These are phyloP conservation scores for Coemansia sp. DNA, from an alignment of 192 early-diverging fungal species.

Conservation along the genomic window DNA sequence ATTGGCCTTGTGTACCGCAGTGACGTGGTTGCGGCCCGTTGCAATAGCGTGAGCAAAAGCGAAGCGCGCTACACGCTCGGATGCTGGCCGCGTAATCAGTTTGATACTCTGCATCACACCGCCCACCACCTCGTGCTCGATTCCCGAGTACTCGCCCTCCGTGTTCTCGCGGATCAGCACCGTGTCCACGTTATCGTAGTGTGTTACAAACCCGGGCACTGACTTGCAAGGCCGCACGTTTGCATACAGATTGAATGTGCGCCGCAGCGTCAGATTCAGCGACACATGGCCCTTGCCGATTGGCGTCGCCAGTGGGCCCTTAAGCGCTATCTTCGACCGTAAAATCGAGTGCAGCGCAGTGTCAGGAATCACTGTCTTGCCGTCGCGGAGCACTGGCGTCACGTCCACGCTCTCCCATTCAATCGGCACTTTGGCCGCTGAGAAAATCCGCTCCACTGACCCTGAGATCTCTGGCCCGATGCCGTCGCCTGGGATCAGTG, in stretches of 20 bases:
- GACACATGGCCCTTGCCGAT: constrained; percentile 99
- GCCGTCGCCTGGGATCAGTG: constrained; percentile 96
- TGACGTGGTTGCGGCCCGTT: constrained; percentile 89
- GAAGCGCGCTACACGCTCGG: constrained; percentile 86
- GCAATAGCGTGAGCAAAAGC: constrained; percentile 92
- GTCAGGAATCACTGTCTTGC: constrained; percentile 91
- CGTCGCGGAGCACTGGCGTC: constrained; percentile 87
- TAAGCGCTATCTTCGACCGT: constrained; percentile 96
- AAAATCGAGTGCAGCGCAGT: constrained; percentile 87
- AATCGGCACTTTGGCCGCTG: constrained; percentile 89
- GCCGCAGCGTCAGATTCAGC: constrained; percentile 80
- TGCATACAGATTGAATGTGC: constrained; percentile 97
- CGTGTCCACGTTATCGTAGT: constrained; percentile 94
- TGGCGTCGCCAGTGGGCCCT: constrained; percentile 95
- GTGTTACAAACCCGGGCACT: constrained; percentile 95
- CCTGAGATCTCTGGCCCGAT: constrained; percentile 97
- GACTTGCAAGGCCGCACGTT: constrained; percentile 98
- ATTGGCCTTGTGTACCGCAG: constrained; percentile 98
- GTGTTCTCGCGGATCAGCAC: constrained; percentile 99
- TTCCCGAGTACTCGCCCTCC: constrained; percentile 99
- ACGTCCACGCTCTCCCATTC: constrained; percentile 96
- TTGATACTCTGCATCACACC: constrained; percentile 99
- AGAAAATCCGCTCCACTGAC: constrained; percentile 89
- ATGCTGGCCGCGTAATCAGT: constrained; percentile 95
- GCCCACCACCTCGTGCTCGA: constrained; percentile 93